Percentiles rank a stretch among this genome's conserved stretches.
phyloP scores from a whole-genome alignment of 2,329 filamentous ascomycete genomes.

The Aureobasidium sp. region DNA sequence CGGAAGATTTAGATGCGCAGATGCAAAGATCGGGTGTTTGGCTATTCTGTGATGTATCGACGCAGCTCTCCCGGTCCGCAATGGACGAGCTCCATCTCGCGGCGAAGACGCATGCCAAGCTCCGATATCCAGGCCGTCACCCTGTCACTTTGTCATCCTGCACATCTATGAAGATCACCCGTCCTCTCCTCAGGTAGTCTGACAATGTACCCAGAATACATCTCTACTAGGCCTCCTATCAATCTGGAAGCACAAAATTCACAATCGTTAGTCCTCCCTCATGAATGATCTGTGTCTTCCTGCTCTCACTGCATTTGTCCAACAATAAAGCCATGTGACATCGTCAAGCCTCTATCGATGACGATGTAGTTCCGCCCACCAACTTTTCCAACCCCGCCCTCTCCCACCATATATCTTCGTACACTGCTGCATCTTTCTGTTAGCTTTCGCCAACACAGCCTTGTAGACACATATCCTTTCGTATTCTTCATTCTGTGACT shows the following conservation, averaged over 20 bases:
- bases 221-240: not conserved
- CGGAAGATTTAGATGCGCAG: not conserved
- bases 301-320: not conserved
- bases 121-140: not conserved
- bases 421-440: not conserved
- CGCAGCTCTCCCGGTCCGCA: constrained; percentile 4
- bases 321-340: constrained; percentile 10
- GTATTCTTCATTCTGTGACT: not conserved
- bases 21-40: constrained; percentile 3
- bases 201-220: not conserved
- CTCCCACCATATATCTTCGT: not conserved
- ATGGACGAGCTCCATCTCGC: constrained; percentile 3
- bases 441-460: not conserved
- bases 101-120: constrained; percentile 7
- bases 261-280: not conserved
- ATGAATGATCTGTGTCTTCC: not conserved
- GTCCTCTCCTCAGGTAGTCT: not conserved
- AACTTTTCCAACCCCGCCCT: constrained; percentile 12
- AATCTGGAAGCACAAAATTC: not conserved
- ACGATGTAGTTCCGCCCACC: constrained; percentile 6
- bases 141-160: not conserved
- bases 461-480: not conserved
- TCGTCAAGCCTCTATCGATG: not conserved
- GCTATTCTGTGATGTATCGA: constrained; percentile 4
- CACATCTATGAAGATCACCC: not conserved